phyloP scores from a whole-genome alignment of 2,329 filamentous ascomycete genomes.

The Blastomyces gilchristii region DNA sequence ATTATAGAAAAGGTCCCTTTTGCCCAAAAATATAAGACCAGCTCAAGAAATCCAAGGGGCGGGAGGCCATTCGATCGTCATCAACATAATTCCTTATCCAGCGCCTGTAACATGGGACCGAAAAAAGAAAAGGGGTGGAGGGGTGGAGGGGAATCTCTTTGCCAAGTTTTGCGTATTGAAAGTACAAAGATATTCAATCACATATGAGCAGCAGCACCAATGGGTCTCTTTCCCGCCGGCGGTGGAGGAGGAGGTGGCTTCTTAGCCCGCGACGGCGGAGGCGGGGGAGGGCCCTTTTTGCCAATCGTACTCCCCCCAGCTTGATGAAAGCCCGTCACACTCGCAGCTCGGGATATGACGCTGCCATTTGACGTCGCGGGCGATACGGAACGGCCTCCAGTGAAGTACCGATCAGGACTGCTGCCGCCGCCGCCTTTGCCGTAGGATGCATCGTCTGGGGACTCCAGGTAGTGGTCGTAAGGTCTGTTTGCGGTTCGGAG shows the following conservation, averaged over 20 bases:
- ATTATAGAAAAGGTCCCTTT: background rate
- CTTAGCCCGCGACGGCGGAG: constrained; percentile 52
- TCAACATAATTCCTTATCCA: background rate
- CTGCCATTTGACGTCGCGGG: constrained; percentile 45
- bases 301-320: constrained; percentile 18
- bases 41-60: background rate
- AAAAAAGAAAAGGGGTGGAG: background rate
- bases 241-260: constrained; percentile 56
- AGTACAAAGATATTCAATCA: constrained; percentile 11
- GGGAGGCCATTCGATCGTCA: background rate
- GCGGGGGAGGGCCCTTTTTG: constrained; percentile 53
- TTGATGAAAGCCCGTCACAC: constrained; percentile 36
- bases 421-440: constrained; percentile 27
- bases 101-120: background rate
- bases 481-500: constrained; percentile 33
- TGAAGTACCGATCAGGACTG: constrained; percentile 37
- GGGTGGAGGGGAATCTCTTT: too few relatives aligned
- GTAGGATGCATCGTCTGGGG: constrained; percentile 42
- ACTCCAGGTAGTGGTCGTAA: constrained; percentile 39
- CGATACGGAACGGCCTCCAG: constrained; percentile 40
- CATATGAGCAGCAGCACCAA: constrained; percentile 20
- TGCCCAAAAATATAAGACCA: background rate
- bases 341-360: constrained; percentile 42
- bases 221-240: constrained; percentile 47
- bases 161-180: too few relatives aligned